Evolutionary conservation across 441 rosid species (phyloP), one percentile per base, ranked within the genome.

Genomic region (Euphorbia schlechtendalii): DNA sequence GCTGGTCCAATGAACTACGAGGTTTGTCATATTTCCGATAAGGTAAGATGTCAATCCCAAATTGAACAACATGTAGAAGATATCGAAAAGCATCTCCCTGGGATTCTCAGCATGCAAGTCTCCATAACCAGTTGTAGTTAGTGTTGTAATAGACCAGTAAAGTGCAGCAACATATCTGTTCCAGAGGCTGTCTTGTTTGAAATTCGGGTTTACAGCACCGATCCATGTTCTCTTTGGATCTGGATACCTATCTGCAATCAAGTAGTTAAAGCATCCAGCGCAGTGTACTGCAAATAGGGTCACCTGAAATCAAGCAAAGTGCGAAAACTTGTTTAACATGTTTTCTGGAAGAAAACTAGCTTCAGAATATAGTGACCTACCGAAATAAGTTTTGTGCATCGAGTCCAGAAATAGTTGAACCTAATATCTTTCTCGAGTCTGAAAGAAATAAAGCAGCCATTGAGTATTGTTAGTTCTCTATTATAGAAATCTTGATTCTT

Each of bases 1-100:
- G 67, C 82, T 72, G 53, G 92, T 86, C 38, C 83, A 76, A 65
- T 88, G 95, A 78, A 93, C 97, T 18, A 93, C 80, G 25, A 93
- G 99, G 73, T 87, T 88, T 63, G 99, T 90, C 96, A 90, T 93
- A 84, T 86, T 90, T 67, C 96, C 97, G 8, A 90, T 93, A 52
- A 93, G 83, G 71, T 90, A 93, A 69, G 99, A 80, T 2, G 93
- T 84, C 80, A 93, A 92, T 30, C 96, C 92, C 59, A 90, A 85
- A 78, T 93, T 88, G 86, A 86, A 87, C 30, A 93, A 74, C 99
- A 93, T 90, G 71, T 93, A 90, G 67, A 86, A 43, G 80, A 84
- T 84, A 67, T 86, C 89, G 65, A 90, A 90, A 8, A 85, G 58
- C 83, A 88, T 80, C 78, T 90, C 97, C 59, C 78, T 79, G 15